Evolutionary conservation across 2,329 filamentous ascomycete species (phyloP).

Genomic region (Blumeriella jaapii): DNA sequence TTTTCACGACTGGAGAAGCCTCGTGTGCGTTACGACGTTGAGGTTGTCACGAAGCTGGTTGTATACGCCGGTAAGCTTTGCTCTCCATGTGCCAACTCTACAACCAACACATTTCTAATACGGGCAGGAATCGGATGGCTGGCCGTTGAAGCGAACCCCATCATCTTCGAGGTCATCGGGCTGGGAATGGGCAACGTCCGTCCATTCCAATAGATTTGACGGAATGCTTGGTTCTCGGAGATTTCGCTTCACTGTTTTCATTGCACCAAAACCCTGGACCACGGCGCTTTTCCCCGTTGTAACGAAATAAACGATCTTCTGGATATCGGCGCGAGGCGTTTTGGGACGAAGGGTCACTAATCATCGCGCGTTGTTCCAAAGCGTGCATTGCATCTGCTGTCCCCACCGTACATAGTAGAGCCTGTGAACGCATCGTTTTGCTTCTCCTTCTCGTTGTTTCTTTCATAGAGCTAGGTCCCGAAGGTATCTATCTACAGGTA

Average conservation of each 20-base stretch:
- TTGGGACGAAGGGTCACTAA: not conserved
- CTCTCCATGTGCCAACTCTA: constrained; percentile 4
- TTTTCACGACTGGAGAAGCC: constrained; percentile 77
- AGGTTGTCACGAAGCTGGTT: constrained; percentile 92
- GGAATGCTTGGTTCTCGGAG: not conserved
- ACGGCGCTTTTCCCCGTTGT: too few species aligned
- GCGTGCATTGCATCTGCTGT: constrained; percentile 1
- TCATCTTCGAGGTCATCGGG: constrained; percentile 33
- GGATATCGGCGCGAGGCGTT: not conserved
- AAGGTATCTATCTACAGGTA: not conserved
- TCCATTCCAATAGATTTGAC: constrained; percentile 6
- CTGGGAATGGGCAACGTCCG: constrained; percentile 27
- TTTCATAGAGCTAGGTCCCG: not conserved
- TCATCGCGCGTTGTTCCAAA: not conserved
- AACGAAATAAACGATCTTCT: not conserved
- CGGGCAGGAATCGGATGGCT: constrained; percentile 67
- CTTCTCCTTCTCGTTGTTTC: not conserved
- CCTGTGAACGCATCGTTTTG: not conserved
- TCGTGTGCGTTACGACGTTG: constrained; percentile 91
- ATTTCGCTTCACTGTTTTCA: not conserved
- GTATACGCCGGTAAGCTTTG: constrained; percentile 66
- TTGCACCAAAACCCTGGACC: too few species aligned
- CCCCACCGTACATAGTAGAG: too few species aligned
- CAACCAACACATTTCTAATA: constrained; percentile 11
- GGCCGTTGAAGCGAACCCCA: constrained; percentile 40